These are phyloP conservation scores for Fusarium proliferatum DNA, from an alignment of 2,329 filamentous ascomycete species.

Conservation along the genomic window DNA sequence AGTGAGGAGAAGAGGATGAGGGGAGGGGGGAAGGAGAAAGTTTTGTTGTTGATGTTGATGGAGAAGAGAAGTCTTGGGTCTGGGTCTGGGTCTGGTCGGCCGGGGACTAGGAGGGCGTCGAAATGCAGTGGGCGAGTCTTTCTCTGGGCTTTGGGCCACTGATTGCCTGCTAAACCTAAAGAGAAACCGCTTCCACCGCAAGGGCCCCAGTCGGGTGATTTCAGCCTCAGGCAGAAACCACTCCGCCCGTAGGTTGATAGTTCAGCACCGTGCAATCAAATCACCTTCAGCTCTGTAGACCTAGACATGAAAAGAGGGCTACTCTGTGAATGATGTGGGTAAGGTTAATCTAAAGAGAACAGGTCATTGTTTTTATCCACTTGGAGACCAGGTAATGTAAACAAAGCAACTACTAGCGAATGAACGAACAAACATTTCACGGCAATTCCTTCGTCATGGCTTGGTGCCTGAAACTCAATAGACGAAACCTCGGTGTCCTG, in stretches of 20 bases:
- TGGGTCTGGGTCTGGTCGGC: constrained; percentile 30
- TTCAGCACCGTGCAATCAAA: constrained; percentile 10
- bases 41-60: constrained; percentile 45
- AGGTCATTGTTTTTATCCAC: constrained; percentile 24
- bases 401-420: constrained; percentile 2
- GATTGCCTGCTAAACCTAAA: constrained; percentile 35
- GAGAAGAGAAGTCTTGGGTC: constrained; percentile 37
- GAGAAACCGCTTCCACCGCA: constrained; percentile 37
- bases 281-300: constrained; percentile 1
- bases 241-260: not conserved
- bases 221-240: constrained; percentile 44
- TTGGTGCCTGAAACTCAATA: not conserved
- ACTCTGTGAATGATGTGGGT: constrained; percentile 20
- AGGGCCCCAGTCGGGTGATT: constrained; percentile 31
- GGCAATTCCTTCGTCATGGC: not conserved
- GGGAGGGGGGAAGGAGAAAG: constrained; percentile 34
- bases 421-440: not conserved
- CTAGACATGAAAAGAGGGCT: constrained; percentile 13
- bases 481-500: not conserved
- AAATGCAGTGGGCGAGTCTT: constrained; percentile 38
- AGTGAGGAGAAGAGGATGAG: constrained; percentile 25
- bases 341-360: constrained; percentile 15
- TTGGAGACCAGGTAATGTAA: constrained; percentile 18
- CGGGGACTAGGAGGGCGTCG: constrained; percentile 36
- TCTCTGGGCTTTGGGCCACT: constrained; percentile 31